Base-by-base conservation (phyloP, 345 rosid species). In the Reutealis trisperma region DNA sequence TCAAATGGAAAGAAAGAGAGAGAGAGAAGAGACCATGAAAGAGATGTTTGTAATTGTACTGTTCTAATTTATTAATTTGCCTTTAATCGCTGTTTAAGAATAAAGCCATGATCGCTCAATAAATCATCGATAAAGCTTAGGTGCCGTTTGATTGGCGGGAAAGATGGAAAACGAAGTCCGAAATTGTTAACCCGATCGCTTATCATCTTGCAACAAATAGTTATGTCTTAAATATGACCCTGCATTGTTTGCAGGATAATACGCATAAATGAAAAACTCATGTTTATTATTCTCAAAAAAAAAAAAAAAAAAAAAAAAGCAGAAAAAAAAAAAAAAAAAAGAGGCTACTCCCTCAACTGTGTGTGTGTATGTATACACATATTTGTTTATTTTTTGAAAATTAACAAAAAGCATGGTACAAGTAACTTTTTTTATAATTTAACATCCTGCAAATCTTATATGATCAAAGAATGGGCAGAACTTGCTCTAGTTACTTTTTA, bases 391-490 rank as follows among this genome's bases (percentile, higher is more conserved):
- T 32, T 64, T 15, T 37, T 37, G 7, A 18, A 21, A 65, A 65
- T 63, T 65, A 45, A 65, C 44, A 65, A 16, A 37, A 18, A 37
- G 27, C 51, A 19, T 44, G 51, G 49, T 4, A 9, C 24, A 61
- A 34, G 24, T 66, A 42, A 51, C 70, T 42, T 67, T 42, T 67
- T 67, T 2, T 45, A 67, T 67, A 2, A 14, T 66, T 66, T 67
- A 67, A 3, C 15, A 67, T 67, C 34, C 55, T 15, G 9, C 27
- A 12, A 67, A 18, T 19, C 7, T 54, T 54, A 18, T 54, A 41
- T 41, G 22, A 9, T 13, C 8, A 67, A 45, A 67, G n/a, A 24
- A 24, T 7, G 4, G 27, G 30, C 30, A 42, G 22, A 44, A 15
- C 12, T 19, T 63, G n/a, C 37, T 63, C 52, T 2, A 49, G 6